Percentiles rank a stretch among this genome's conserved stretches.
These are phyloP conservation scores for Brassica napus DNA, from an alignment of 345 rosid species.

Conservation along the genomic window DNA sequence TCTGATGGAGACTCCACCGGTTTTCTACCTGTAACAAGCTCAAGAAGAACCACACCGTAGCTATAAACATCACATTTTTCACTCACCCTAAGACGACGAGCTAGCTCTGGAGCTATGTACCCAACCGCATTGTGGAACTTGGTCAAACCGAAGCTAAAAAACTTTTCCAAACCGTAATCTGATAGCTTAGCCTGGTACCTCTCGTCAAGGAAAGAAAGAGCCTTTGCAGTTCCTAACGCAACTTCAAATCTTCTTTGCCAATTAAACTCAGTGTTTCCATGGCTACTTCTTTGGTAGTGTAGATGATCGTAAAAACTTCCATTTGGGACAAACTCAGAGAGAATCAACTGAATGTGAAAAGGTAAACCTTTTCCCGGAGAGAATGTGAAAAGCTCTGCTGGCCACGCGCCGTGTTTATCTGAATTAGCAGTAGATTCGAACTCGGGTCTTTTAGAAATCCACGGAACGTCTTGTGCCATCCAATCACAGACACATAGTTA, in stretches of 20 bases:
- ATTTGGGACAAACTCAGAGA: conserved; percentile 69
- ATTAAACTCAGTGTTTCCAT: conserved; percentile 58
- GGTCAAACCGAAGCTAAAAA: conserved; percentile 70
- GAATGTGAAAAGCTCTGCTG: too few relatives aligned
- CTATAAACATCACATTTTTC: conserved; percentile 94
- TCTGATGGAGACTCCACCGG: conserved; percentile 72
- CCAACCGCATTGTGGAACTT: background rate
- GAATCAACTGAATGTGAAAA: conserved; percentile 57
- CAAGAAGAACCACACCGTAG: conserved; percentile 87
- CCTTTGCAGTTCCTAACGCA: conserved; percentile 82
- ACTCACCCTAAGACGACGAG: conserved; percentile 63
- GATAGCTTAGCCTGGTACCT: conserved; percentile 75
- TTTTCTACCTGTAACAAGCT: conserved; percentile 87
- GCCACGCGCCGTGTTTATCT: too few relatives aligned
- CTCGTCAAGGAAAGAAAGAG: conserved; percentile 80
- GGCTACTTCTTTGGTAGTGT: conserved; percentile 56
- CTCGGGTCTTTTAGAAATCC: too few relatives aligned
- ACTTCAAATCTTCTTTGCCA: conserved; percentile 88
- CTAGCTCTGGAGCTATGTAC: conserved; percentile 65
- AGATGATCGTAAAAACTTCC: conserved; percentile 83
- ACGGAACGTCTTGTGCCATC: too few relatives aligned
- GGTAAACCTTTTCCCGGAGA: too few relatives aligned
- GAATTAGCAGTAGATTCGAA: too few relatives aligned
- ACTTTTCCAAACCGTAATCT: conserved; percentile 76
- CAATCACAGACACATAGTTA: too few relatives aligned